Evolutionary conservation across 2,329 filamentous ascomycete genomes (phyloP).

Genomic region (Pseudogymnoascus sp.): DNA sequence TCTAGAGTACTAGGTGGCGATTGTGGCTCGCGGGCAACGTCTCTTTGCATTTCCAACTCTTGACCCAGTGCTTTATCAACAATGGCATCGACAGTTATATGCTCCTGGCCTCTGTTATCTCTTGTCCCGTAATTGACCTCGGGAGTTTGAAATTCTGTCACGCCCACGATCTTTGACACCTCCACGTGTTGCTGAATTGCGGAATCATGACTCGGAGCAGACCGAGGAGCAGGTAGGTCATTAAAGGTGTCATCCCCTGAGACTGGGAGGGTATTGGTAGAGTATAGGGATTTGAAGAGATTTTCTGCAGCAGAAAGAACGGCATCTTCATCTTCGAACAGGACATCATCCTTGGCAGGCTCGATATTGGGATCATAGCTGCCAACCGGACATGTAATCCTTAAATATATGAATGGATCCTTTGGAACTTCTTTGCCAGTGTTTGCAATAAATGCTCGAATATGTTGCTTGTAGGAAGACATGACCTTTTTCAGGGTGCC

Average conservation of each 20-base stretch:
- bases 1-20: not conserved
- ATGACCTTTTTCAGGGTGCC: constrained; percentile 53
- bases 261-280: not conserved
- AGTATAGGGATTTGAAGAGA: constrained; percentile 21
- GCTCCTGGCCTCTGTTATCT: not conserved
- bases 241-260: constrained; percentile 36
- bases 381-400: constrained; percentile 50
- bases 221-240: not conserved
- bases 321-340: constrained; percentile 49
- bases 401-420: constrained; percentile 54
- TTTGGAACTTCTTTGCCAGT: constrained; percentile 27
- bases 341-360: constrained; percentile 61
- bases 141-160: not conserved
- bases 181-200: not conserved
- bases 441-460: constrained; percentile 30
- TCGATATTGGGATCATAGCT: constrained; percentile 67
- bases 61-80: not conserved
- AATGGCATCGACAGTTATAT: not conserved
- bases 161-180: not conserved
- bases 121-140: not conserved
- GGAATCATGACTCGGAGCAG: not conserved
- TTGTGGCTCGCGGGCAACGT: not conserved
- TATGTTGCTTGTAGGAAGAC: constrained; percentile 41
- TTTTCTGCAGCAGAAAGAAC: constrained; percentile 30
- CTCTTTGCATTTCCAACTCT: not conserved